These are phyloP conservation scores for Globisporangium iwayamae DNA, from an alignment of 352 stramenopile species.

Conservation along the genomic window DNA sequence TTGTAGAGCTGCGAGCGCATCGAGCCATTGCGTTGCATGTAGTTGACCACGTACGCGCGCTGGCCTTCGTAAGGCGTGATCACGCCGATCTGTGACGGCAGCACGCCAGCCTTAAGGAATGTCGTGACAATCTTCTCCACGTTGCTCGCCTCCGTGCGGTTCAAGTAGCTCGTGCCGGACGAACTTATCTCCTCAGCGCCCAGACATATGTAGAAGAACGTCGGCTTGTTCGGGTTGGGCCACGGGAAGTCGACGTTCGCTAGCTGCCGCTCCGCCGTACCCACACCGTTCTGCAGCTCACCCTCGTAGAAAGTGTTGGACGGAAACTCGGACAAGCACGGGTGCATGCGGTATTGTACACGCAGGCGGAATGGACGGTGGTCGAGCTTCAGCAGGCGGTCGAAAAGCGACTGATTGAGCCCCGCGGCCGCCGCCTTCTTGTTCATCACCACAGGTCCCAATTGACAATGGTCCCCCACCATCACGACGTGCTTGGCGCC, in stretches of 20 bases:
- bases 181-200: conserved; percentile 98
- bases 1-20: conserved; percentile 95
- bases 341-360: conserved; percentile 99
- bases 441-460: conserved; percentile 98
- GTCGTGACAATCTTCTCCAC: conserved; percentile 98
- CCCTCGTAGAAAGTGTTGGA: conserved; percentile 99
- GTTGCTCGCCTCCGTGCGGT: conserved; percentile 97
- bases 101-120: conserved; percentile 92
- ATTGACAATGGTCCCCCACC: conserved; percentile 98
- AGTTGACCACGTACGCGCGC: conserved; percentile 97
- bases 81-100: conserved; percentile 92
- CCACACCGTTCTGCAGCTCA: conserved; percentile 98
- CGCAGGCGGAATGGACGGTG: conserved; percentile 96
- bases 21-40: conserved; percentile 95
- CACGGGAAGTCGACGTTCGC: conserved; percentile 94
- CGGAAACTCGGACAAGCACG: conserved; percentile 97
- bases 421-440: conserved; percentile 97
- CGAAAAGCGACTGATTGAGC: conserved; percentile 97
- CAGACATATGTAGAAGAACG: conserved; percentile 96
- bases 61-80: conserved; percentile 99
- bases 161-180: conserved; percentile 98
- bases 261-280: conserved; percentile 90
- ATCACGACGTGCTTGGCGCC: conserved; percentile 99
- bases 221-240: conserved; percentile 96
- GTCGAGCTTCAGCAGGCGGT: conserved; percentile 95